Percentiles rank a stretch among this genome's conserved stretches.
Conservation (phyloP, 805 yeast genomes). For the Lachancea fermentati region DNA sequence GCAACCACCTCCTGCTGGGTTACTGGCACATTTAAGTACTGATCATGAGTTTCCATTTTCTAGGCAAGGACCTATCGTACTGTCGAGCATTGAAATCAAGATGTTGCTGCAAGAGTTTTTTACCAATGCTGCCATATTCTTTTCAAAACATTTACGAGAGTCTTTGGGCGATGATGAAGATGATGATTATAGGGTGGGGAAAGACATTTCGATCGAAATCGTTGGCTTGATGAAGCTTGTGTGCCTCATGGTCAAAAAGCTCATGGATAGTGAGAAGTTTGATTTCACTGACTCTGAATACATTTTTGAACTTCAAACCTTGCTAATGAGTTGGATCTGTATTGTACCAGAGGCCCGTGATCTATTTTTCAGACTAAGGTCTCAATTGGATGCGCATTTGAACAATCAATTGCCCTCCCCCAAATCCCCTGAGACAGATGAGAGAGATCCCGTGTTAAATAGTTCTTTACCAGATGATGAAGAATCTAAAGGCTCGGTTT, state of each 20-base stretch:
- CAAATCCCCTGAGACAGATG: not conserved
- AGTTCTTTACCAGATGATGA: not conserved
- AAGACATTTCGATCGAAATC: slow-evolving; percentile 31
- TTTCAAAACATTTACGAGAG: slow-evolving; percentile 33
- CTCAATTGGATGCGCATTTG: slow-evolving; percentile 9
- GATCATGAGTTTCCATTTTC: slow-evolving; percentile 36
- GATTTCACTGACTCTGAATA: slow-evolving; percentile 47
- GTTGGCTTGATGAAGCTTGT: slow-evolving; percentile 45
- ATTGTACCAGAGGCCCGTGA: slow-evolving; percentile 56
- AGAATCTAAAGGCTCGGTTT: slow-evolving; percentile 1
- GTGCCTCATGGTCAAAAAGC: slow-evolving; percentile 56
- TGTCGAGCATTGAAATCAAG: slow-evolving; percentile 55
- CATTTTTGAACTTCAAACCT: slow-evolving; percentile 51
- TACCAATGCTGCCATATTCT: slow-evolving; percentile 44
- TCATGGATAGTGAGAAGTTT: slow-evolving; percentile 42
- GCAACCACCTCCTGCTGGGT: slow-evolving; percentile 1
- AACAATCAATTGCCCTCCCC: not conserved
- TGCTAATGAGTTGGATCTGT: slow-evolving; percentile 62
- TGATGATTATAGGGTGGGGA: slow-evolving; percentile 13
- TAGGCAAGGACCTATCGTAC: slow-evolving; percentile 47
- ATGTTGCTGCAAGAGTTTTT: slow-evolving; percentile 70
- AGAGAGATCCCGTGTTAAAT: not conserved
- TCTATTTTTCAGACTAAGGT: slow-evolving; percentile 41
- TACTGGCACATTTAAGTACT: not conserved
- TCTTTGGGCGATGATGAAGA: slow-evolving; percentile 8